These are phyloP conservation scores for Mycena rebaudengoi DNA, from an alignment of 768 basidiomycete species.

Conservation along the genomic window DNA sequence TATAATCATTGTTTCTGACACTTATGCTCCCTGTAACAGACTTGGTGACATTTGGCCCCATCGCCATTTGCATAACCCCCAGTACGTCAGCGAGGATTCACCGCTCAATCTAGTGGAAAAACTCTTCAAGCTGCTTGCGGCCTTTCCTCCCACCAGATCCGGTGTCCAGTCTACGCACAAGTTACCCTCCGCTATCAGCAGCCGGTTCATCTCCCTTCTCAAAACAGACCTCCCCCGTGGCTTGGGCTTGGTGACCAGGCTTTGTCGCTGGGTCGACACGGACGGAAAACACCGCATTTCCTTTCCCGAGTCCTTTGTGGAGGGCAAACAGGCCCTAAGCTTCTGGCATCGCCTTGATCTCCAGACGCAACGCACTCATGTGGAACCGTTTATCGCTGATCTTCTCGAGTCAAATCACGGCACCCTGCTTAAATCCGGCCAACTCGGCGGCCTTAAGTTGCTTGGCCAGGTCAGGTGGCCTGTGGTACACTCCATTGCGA, in stretches of 20 bases:
- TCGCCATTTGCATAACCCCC: conserved; percentile 20
- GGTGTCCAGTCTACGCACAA: conserved; percentile 7
- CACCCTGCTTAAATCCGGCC: conserved; percentile 22
- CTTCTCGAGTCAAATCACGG: conserved; percentile 20
- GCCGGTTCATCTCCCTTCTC: conserved; percentile 21
- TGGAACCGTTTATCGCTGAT: conserved; percentile 25
- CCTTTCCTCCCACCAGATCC: conserved; percentile 18
- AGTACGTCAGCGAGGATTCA: conserved; percentile 20
- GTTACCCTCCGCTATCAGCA: conserved; percentile 12
- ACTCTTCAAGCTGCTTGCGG: conserved; percentile 24
- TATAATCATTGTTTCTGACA: conserved; percentile 2
- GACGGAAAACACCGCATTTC: conserved; percentile 12
- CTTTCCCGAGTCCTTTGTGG: not conserved
- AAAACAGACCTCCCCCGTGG: conserved; percentile 21
- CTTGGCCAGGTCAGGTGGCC: conserved; percentile 22
- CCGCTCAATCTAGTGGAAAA: conserved; percentile 23
- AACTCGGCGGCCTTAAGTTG: conserved; percentile 10
- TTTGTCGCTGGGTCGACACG: conserved; percentile 14
- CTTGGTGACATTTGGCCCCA: conserved; percentile 20
- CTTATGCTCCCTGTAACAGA: conserved; percentile 8
- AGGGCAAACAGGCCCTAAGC: not conserved
- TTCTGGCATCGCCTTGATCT: conserved; percentile 27
- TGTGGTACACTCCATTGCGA: conserved; percentile 17
- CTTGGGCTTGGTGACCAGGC: conserved; percentile 19
- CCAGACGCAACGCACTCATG: conserved; percentile 18